Base-by-base conservation (phyloP, 2,329 filamentous ascomycete species). In the Ascosphaera acerosa region DNA sequence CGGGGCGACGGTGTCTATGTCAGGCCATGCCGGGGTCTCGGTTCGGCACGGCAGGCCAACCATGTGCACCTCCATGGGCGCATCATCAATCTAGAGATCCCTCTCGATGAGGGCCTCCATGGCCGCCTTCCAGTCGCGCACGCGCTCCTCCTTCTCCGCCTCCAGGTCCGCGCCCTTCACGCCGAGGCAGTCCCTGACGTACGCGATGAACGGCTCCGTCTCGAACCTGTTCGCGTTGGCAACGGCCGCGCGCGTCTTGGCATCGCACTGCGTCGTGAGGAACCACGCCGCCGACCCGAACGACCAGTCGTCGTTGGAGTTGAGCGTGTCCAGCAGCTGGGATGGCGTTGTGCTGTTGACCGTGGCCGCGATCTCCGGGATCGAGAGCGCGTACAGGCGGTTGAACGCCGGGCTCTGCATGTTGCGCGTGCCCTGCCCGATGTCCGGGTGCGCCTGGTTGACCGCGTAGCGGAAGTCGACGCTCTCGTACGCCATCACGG, bases 401-500 rank as follows among this genome's bases (percentile, higher is more conserved):
- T 71, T 67, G 47, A 53, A 70, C 1, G 48, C 41, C 0, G 64
- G 53, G 32, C 55, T 59, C 48, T 72, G 64, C 70, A 75, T 74
- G 44, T 69, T 70, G 3, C 66, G 53, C 0, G 76, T 36, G 10
- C 38, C 38, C 25, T 39, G 73, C 6, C 76, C 76, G 0, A 70
- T 59, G 0, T 52, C 26, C 10, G 45, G 49, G 0, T 62, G 62
- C 53, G 48, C 62, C 41, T 68, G 55, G 51, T 81, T 78, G 48
- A 59, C 62, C 50, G 72, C 76, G 61, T 66, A 82, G 42, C 64
- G 59, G 53, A 82, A 76, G 37, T 70, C 60, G 15, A 34, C 66
- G 2, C 65, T 68, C 54, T 89, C 80, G 44, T 70, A 70, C 7
- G 71, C 65, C 54, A 77, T 73, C 43, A 80, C 57, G 9, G 70